Base-by-base conservation (phyloP, 169 alveolate species). In the Cryptosporidium sp. region DNA sequence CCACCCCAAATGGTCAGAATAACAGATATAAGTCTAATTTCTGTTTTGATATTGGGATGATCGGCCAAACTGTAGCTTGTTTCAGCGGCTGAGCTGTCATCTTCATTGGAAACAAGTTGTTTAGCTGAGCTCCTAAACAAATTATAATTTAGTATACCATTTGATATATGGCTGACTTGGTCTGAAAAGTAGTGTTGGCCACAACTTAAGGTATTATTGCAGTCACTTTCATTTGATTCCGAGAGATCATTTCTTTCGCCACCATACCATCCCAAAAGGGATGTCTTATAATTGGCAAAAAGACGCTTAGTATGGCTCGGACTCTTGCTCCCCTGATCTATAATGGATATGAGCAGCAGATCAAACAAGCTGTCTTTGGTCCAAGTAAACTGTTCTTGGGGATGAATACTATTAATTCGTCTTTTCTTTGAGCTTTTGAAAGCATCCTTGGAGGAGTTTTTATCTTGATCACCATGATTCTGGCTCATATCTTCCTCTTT, bases 1-100 rank as follows among this genome's bases (percentile, higher is more conserved):
- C 89, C 61, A 14, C 89, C 89, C 89, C 89, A 80, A 29, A 80
- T 23, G 14, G 75, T 45, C 8, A 80, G 29, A 9, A 80, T 29
- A 61, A 41, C 7, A 18, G 80, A 80, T 10, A 80, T 23, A 16
- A 41, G 26, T 41, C 89, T 80, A 16, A 73, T n/a, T 23, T 55
- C 86, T 4, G 59, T 73, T 7, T 73, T 26, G 8, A 39, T 4
- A 10, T 7, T 16, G 18, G 59, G 14, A 10, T 58, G 9, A 62
- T 48, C 16, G 6, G 18, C 4, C 4, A 35, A 39, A 2, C 29
- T 26, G 26, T 1, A 55, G 23, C 9, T 59, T 21, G 7, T 26
- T 21, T 43, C 75, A 3, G 23, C n/a, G 14, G 67, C 10, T 12
- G 39, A 26, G 14, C 21, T 23, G 26, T 37, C 33, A 26, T 3